Conservation (phyloP, 2,329 filamentous ascomycete genomes). For the Biscogniauxia marginata region DNA sequence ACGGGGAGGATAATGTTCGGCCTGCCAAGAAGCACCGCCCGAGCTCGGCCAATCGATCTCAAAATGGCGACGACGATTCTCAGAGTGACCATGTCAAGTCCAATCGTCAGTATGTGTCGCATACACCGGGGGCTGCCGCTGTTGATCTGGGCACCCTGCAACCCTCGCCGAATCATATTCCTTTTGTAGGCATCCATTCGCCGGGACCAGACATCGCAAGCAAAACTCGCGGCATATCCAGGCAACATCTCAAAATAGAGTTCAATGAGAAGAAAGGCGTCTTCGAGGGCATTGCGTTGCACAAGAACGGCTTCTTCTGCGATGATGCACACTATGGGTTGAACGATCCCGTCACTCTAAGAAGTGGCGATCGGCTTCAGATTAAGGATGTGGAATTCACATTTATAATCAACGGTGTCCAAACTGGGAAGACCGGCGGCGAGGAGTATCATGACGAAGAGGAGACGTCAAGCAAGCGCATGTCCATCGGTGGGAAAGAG, state of each 20-base stretch:
- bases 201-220: constrained; percentile 58
- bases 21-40: constrained; percentile 46
- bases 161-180: constrained; percentile 60
- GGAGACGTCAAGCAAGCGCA: constrained; percentile 45
- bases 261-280: constrained; percentile 62
- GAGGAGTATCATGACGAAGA: constrained; percentile 53
- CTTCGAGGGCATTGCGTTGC: constrained; percentile 63
- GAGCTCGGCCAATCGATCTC: constrained; percentile 41
- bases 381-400: constrained; percentile 68
- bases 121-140: constrained; percentile 57
- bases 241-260: constrained; percentile 69
- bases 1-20: constrained; percentile 50
- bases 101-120: constrained; percentile 59
- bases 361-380: constrained; percentile 65
- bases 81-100: constrained; percentile 48
- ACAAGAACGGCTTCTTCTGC: constrained; percentile 68
- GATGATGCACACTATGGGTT: constrained; percentile 55
- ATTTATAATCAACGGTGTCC: constrained; percentile 68
- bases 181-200: constrained; percentile 72
- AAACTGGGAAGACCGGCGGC: constrained; percentile 55
- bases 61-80: constrained; percentile 41
- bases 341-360: constrained; percentile 55
- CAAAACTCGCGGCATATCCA: constrained; percentile 71
- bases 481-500: constrained; percentile 60
- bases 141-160: constrained; percentile 60